phyloP scores from a whole-genome alignment of 176 grass and related monocot genomes.

The Phyllostachys edulis region DNA sequence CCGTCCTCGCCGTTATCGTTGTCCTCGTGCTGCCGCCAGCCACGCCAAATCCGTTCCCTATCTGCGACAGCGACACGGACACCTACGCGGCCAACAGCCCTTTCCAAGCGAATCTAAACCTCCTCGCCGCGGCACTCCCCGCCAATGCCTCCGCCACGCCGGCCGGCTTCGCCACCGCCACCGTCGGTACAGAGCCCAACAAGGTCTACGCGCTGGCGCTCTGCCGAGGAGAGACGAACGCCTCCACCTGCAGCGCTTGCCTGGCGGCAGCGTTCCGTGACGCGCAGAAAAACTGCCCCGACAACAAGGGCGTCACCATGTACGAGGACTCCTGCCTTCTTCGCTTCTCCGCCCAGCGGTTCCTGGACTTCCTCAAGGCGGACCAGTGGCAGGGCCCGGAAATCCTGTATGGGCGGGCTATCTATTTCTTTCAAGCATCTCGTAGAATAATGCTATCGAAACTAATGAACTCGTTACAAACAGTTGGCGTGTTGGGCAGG shows the following conservation, averaged over 20 bases:
- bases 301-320: conserved; percentile 7
- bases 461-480: background rate
- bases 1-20: background rate
- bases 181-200: conserved; percentile 22
- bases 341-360: conserved; percentile 44
- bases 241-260: conserved; percentile 37
- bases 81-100: conserved; percentile 6
- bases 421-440: background rate
- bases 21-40: background rate
- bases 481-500: background rate
- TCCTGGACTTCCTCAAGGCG: background rate
- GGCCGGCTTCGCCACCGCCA: conserved; percentile 16
- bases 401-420: background rate
- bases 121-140: background rate
- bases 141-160: conserved; percentile 15
- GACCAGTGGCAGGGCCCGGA: conserved; percentile 22
- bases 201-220: conserved; percentile 39
- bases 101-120: conserved; percentile 34
- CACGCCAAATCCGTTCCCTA: background rate
- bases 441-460: background rate
- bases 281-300: conserved; percentile 2
- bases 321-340: conserved; percentile 43
- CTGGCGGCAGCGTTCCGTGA: conserved; percentile 7
- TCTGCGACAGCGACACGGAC: background rate
- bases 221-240: conserved; percentile 60